These are phyloP conservation scores for Boletus bicolor DNA, from an alignment of 768 basidiomycete species.

Conservation along the genomic window DNA sequence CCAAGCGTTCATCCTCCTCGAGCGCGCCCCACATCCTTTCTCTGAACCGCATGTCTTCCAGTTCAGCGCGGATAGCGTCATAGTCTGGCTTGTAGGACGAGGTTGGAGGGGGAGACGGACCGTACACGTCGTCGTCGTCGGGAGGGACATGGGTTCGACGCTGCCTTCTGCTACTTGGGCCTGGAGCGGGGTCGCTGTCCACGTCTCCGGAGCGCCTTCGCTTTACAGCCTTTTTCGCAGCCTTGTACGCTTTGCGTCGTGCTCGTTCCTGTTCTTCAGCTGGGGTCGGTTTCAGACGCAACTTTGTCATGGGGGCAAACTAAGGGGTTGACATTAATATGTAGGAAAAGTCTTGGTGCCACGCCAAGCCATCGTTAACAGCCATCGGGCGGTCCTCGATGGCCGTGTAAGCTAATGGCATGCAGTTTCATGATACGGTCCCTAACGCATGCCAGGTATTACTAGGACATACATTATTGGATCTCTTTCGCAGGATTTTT, in stretches of 20 bases:
- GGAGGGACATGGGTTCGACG: neutral
- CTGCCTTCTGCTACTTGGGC: neutral
- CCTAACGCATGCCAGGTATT: no score
- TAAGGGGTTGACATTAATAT: no score
- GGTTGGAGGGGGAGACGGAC: conserved; percentile 19
- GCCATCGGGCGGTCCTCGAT: no score
- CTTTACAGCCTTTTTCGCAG: conserved; percentile 48
- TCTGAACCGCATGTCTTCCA: conserved; percentile 64
- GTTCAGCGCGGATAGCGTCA: conserved; percentile 47
- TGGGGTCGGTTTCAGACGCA: conserved; percentile 62
- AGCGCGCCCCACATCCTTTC: conserved; percentile 73
- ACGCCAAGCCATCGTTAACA: no score
- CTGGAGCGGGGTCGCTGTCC: neutral
- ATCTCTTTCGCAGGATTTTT: no score
- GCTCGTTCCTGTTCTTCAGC: conserved; percentile 51
- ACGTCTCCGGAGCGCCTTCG: conserved; percentile 12
- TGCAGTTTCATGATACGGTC: no score
- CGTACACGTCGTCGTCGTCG: neutral
- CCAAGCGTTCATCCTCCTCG: conserved; percentile 69
- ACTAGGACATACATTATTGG: no score
- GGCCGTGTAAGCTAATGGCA: no score
- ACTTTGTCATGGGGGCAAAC: conserved; percentile 37
- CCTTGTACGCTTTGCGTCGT: conserved; percentile 43
- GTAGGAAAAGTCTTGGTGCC: no score
- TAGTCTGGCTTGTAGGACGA: conserved; percentile 38